Base-by-base conservation (phyloP, 1,284 basidiomycete genomes). In the Malassezia caprae region DNA sequence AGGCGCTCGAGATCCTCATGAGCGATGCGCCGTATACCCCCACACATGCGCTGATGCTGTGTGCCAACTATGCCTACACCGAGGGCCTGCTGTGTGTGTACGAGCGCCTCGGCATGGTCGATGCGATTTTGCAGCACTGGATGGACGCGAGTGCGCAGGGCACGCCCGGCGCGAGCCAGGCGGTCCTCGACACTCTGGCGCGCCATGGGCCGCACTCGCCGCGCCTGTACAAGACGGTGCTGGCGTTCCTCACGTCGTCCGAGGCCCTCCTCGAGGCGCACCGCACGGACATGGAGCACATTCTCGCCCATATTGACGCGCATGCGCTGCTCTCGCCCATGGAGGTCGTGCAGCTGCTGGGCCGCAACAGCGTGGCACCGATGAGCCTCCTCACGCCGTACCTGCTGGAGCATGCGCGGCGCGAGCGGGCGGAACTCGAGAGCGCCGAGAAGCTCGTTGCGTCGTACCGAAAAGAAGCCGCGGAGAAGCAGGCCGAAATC, bases 31-130 rank as follows among this genome's bases (percentile, higher is more conserved):
- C 90, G 0, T 93, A 89, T 72, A 91, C 96, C 66, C 79, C 83
- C 1, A 88, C 83, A 51, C 91, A 96, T 71, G 93, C 91, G 3
- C 79, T 98, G 24, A 86, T 98, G 39, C 80, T 99, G 0, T 98
- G 91, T 76, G 87, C 90, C 6, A 87, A 84, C 40, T 80, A 82
- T 31, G 79, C 78, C 3, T 96, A 90, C 71, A 89, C 84, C 0
- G 81, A 82, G 0, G 93, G 93, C 0, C 79, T 94, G 10, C 85
- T 96, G 0, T 77, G 87, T 8, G 78, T 98, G 0, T 96, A 90
- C 86, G 93, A 96, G 76, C 83, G 82, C 51, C 80, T 90, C 78
- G 90, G 86, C 2, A 91, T 96, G 90, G 88, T 89, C 75, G 94
- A 96, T 67, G 91, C 96, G 61, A 84, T 96, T 34, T 69, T 98